These are phyloP conservation scores for Stagonosporopsis cucurbitacearum DNA, from an alignment of 2,329 filamentous ascomycete species.

Conservation along the genomic window DNA sequence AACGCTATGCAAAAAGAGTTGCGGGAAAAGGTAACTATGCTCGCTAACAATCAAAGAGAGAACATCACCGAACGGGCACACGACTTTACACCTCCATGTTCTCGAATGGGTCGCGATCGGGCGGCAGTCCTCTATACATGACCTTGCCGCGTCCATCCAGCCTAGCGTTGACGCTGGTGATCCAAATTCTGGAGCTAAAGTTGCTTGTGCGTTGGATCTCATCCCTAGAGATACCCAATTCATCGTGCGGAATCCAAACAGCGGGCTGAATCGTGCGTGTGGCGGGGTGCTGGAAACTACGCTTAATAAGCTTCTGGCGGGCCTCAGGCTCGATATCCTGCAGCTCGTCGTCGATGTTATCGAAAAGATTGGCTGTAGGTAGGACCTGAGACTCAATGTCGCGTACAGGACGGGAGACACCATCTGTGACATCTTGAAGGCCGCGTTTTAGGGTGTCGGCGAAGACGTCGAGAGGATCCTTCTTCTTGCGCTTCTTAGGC, in stretches of 20 bases:
- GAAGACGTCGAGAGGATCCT: slow-evolving; percentile 38
- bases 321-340: slow-evolving; percentile 92
- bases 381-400: slow-evolving; percentile 54
- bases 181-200: slow-evolving; percentile 81
- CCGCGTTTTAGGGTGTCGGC: slow-evolving; percentile 36
- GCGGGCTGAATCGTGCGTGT: slow-evolving; percentile 83
- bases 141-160: slow-evolving; percentile 83
- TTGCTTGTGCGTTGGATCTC: slow-evolving; percentile 80
- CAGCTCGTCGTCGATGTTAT: slow-evolving; percentile 88
- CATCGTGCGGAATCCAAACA: slow-evolving; percentile 92
- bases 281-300: slow-evolving; percentile 90
- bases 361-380: slow-evolving; percentile 82
- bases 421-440: slow-evolving; percentile 41
- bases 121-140: slow-evolving; percentile 83
- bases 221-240: slow-evolving; percentile 88
- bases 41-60: slow-evolving; percentile 12
- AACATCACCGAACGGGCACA: neutral
- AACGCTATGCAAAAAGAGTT: slow-evolving; percentile 12
- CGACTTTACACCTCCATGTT: slow-evolving; percentile 44
- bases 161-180: slow-evolving; percentile 90
- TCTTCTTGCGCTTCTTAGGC: slow-evolving; percentile 30
- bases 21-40: neutral
- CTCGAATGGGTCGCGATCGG: slow-evolving; percentile 66
- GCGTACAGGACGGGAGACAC: slow-evolving; percentile 40
- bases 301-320: slow-evolving; percentile 80